Percentiles rank a stretch among this genome's conserved stretches.
phyloP scores from a whole-genome alignment of 2,329 filamentous ascomycete genomes.

The Rhytidhysteron rufulum region DNA sequence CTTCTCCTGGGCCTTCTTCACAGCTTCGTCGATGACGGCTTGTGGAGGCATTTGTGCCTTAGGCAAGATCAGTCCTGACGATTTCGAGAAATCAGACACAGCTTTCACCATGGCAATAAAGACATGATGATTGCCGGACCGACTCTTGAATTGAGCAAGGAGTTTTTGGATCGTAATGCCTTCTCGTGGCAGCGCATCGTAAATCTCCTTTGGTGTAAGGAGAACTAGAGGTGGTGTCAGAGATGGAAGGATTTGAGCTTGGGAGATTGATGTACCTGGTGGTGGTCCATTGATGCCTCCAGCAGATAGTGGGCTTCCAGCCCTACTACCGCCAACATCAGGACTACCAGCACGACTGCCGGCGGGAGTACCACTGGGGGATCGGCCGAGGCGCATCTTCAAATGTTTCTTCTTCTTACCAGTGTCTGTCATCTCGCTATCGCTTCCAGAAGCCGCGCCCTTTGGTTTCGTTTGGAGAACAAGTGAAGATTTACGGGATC shows the following conservation, averaged over 20 bases:
- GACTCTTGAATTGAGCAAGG: slow-evolving; percentile 29
- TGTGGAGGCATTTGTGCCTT: background rate
- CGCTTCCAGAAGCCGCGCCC: slow-evolving; percentile 61
- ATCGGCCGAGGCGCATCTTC: slow-evolving; percentile 45
- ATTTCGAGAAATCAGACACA: background rate
- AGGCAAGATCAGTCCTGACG: background rate
- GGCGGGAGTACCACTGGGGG: slow-evolving; percentile 58
- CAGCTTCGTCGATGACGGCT: background rate
- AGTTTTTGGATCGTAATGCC: slow-evolving; percentile 34
- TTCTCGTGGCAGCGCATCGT: slow-evolving; percentile 29
- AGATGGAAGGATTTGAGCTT: background rate
- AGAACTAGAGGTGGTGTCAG: background rate
- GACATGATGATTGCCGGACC: slow-evolving; percentile 8
- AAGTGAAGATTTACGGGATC: slow-evolving; percentile 22
- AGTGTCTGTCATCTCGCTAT: slow-evolving; percentile 67
- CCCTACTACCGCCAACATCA: slow-evolving; percentile 29
- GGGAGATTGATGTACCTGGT: background rate
- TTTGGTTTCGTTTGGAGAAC: slow-evolving; percentile 8
- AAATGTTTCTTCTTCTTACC: slow-evolving; percentile 56
- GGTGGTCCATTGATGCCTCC: background rate
- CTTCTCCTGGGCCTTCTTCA: background rate
- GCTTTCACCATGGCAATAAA: background rate
- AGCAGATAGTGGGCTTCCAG: slow-evolving; percentile 21
- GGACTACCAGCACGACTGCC: slow-evolving; percentile 52
- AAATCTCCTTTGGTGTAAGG: slow-evolving; percentile 36